phyloP scores from a whole-genome alignment of 2,329 filamentous ascomycete genomes.

The Venturia effusa region DNA sequence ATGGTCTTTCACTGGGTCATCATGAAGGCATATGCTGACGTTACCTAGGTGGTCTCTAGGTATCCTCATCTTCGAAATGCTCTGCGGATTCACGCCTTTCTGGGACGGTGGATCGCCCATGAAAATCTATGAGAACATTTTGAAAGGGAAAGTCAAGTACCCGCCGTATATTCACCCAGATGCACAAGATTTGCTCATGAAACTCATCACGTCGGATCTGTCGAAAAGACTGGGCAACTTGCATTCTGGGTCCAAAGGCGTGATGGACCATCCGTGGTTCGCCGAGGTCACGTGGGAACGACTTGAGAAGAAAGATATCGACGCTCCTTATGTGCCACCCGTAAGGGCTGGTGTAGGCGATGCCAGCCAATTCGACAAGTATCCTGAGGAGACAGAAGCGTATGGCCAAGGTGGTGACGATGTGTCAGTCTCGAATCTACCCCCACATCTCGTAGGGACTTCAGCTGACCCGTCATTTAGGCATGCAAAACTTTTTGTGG shows the following conservation, averaged over 20 bases:
- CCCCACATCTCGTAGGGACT: background rate
- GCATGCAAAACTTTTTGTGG: conserved; percentile 10
- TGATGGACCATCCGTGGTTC: conserved; percentile 96
- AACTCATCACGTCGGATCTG: conserved; percentile 86
- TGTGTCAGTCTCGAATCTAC: conserved; percentile 55
- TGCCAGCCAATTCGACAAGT: conserved; percentile 95
- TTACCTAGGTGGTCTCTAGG: conserved; percentile 82
- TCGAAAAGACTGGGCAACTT: conserved; percentile 93
- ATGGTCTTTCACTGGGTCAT: conserved; percentile 29
- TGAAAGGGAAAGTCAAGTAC: conserved; percentile 92
- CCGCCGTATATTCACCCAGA: conserved; percentile 91
- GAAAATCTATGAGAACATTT: conserved; percentile 99
- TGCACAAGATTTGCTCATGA: conserved; percentile 82
- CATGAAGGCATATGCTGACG: conserved; percentile 10
- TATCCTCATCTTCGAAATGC: conserved; percentile 98
- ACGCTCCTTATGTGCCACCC: conserved; percentile 93
- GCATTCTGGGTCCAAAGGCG: conserved; percentile 79
- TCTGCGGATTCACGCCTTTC: conserved; percentile 97
- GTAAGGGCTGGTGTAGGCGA: conserved; percentile 90
- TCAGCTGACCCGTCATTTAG: background rate
- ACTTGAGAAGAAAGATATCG: conserved; percentile 88
- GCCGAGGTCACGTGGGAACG: conserved; percentile 96
- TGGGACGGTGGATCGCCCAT: conserved; percentile 97
- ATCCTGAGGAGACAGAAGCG: conserved; percentile 90
- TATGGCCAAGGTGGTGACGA: conserved; percentile 74